Conservation (phyloP, 257 asterid species). For the Primulina huaijiensis region DNA sequence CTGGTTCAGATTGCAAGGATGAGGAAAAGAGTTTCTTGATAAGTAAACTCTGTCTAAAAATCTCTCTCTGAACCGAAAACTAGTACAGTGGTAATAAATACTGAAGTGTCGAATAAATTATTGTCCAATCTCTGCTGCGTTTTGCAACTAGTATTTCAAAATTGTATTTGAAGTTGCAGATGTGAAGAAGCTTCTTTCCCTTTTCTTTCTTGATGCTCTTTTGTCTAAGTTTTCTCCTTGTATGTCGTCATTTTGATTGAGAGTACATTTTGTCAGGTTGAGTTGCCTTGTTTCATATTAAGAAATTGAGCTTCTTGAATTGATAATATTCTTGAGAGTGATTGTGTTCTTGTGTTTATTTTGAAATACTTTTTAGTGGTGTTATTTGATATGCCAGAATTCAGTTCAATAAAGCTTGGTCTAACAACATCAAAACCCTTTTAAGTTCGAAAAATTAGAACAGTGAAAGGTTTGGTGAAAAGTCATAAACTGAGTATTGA, state of each 20-base stretch:
- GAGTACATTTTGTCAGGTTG: background rate
- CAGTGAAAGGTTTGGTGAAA: background rate
- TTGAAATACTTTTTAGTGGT: background rate
- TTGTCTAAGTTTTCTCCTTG: background rate
- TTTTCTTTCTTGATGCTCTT: no score
- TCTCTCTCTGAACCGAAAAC: background rate
- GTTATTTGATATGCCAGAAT: no score
- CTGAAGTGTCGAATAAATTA: background rate
- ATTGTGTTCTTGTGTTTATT: background rate
- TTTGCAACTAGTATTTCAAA: background rate
- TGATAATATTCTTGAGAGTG: background rate
- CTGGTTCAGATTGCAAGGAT: constrained; percentile 26
- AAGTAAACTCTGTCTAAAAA: background rate
- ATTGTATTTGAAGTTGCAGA: no score
- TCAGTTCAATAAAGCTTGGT: no score
- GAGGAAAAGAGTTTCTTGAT: constrained; percentile 8
- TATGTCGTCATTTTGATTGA: background rate
- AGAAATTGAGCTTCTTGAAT: background rate
- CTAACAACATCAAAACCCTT: background rate
- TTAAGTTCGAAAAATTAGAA: background rate
- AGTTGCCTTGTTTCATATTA: background rate
- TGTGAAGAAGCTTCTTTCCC: no score
- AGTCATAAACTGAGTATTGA: no score
- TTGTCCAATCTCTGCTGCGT: background rate
- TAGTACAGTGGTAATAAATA: background rate